Evolutionary conservation across 495 filamentous ascomycete genomes (phyloP).

Genomic region (Aspergillus bertholletiae): DNA sequence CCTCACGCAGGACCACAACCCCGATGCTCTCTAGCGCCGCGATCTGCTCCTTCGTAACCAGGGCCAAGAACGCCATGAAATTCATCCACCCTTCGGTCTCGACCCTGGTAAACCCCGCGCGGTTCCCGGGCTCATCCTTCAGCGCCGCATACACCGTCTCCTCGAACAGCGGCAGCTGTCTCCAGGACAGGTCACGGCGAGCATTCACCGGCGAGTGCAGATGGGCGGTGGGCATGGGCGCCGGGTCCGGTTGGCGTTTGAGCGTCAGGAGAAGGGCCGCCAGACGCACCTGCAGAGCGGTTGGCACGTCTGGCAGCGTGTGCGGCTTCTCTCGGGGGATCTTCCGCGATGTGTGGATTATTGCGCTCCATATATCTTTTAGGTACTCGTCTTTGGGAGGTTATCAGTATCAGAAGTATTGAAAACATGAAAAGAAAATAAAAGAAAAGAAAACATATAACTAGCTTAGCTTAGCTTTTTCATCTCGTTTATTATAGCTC

Average conservation of each 20-base stretch:
- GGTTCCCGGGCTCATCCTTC: constrained; percentile 1
- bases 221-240: neutral
- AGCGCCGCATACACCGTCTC: neutral
- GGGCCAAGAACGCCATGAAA: constrained; percentile 7
- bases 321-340: constrained; percentile 8
- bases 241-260: neutral
- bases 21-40: constrained; percentile 9
- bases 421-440: no score
- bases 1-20: constrained; percentile 3
- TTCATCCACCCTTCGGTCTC: constrained; percentile 3
- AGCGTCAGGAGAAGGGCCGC: constrained; percentile 1
- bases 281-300: neutral
- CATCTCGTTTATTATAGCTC: no score
- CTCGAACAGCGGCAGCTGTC: neutral
- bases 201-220: neutral
- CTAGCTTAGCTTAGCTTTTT: no score
- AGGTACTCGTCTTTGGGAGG: neutral
- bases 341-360: constrained; percentile 7
- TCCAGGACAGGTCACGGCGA: neutral
- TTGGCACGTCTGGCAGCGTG: constrained; percentile 6
- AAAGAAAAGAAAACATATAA: no score
- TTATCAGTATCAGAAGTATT: neutral
- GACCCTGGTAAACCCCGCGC: neutral
- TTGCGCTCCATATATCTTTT: constrained; percentile 8
- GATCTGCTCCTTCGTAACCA: neutral